Evolutionary conservation across 2,329 filamentous ascomycete genomes (phyloP), one percentile per base, ranked within the genome.

Genomic region (Grosmannia huntii): DNA sequence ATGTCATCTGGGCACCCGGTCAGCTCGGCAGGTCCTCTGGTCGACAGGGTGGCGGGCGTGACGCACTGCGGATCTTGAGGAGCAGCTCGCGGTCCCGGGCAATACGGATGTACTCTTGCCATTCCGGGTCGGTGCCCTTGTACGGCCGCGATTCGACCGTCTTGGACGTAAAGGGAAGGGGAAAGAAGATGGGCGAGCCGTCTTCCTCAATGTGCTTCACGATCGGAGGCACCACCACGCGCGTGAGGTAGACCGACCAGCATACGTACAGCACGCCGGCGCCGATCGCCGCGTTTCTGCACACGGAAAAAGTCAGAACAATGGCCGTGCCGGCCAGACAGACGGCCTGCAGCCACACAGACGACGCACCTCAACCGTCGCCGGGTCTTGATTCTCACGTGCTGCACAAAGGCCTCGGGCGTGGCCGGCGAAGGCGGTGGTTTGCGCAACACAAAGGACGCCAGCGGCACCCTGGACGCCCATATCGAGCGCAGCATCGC

Each of bases 81-180:
- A 79, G 70, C 11, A 77, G 70, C 50, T 76, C 68, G 16, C 66
- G 68, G 60, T 86, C 76, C 61, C 76, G 76, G 61, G 76, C 80
- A n/a, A 86, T 71, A 58, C 76, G 77, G 19, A 83, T 65, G 62
- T 84, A 87, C 54, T 75, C 73, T 61, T 75, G 71, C 82, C 81
- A 87, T 67, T 87, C 85, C 3, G 83, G 83, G 63, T 85, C 82
- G 28, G 71, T 72, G 56, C 76, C 76, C 60, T 72, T 73, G 66
- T 84, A 85, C 2, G 77, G 78, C 33, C 69, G 66, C 33, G 76
- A 73, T 19, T 73, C 70, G 21, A 82, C 69, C 59, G 72, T 63
- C 55, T 74, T 75, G 0, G 75, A 80, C 2, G 80, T 82, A 50
- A 82, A 81, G 4, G 82, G 82, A 56, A 87, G 78, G 0, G 84